Base-by-base conservation (phyloP, 208 protist genomes). In the Novymonas esmeraldas region DNA sequence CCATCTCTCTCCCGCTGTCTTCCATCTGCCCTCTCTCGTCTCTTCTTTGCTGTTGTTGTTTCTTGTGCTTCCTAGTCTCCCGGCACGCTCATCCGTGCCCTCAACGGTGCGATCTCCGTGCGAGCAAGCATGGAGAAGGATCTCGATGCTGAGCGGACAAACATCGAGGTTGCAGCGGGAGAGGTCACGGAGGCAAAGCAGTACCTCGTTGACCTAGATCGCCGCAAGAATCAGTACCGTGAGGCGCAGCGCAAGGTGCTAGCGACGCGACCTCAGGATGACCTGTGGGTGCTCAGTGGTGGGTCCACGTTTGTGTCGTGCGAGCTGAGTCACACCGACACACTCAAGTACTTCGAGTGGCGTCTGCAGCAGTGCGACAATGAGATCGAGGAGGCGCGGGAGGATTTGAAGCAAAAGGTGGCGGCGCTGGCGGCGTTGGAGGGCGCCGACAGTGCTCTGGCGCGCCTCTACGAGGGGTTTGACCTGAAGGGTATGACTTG, bases 241-340 rank as follows among this genome's bases (percentile, higher is more conserved):
- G 90, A 93, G 69, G 87, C 87, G 0, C 81, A 71, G 7, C 85
- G 90, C 16, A 76, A 70, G 38, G 62, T 94, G 7, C 65, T 82
- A 14, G 70, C 82, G 34, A 70, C 29, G 5, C 62, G 42, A 18
- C 70, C 58, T 2, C 69, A 84, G 44, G 90, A 92, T 16, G 74
- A 89, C 29, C 13, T 92, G 7, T 95, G 82, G 81, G 44, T 95
- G 14, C 78, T 95, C 5, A 91, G 90, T 61, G 84, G 81, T 48
- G 87, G 82, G 11, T 87, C 79, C 38, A 91, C 87, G 13, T 93
- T 95, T 76, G 90, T 95, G 9, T 79, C 64, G 16, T 90, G 85
- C 42, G 81, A 92, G 57, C 64, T 95, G 33, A 66, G 64, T 52
- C 63, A 77, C 62, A 28, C 62, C 24, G 78, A 77, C 33, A 89